Conservation (phyloP, 257 asterid species). For the Solanum pennellii region DNA sequence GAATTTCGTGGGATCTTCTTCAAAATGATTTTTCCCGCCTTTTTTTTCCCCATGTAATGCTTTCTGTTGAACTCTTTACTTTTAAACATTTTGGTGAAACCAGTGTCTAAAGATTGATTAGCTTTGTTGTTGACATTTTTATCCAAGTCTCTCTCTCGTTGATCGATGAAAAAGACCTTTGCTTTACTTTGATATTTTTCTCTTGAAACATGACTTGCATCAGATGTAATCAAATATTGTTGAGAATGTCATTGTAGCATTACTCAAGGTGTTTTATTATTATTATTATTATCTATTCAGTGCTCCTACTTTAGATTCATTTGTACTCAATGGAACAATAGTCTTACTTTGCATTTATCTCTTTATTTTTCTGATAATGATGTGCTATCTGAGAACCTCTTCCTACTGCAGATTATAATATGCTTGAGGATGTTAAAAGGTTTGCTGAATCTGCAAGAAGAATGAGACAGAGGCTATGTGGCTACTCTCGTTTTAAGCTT, state of each 20-base stretch:
- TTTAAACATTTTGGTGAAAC: not conserved
- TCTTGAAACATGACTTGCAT: not conserved
- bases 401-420: slow-evolving; percentile 44
- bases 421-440: slow-evolving; percentile 91
- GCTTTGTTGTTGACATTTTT: not conserved
- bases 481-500: slow-evolving; percentile 27
- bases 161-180: not conserved
- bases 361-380: not conserved
- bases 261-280: not conserved
- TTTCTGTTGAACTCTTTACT: not conserved
- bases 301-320: not conserved
- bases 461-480: slow-evolving; percentile 45
- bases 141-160: not conserved
- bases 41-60: not conserved
- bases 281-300: not conserved
- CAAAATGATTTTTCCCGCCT: not conserved
- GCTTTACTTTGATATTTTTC: not conserved
- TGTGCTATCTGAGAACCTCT: not conserved
- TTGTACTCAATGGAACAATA: not conserved
- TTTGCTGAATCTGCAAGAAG: slow-evolving; percentile 80
- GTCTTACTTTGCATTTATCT: not conserved
- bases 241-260: not conserved
- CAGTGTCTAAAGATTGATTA: not conserved
- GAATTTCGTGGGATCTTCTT: not conserved
- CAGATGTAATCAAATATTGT: not conserved